A percentile compares a stretch with the other conserved stretches of the same genome.
phyloP scores from a whole-genome alignment of 768 basidiomycete species.

The Terana coerulea region DNA sequence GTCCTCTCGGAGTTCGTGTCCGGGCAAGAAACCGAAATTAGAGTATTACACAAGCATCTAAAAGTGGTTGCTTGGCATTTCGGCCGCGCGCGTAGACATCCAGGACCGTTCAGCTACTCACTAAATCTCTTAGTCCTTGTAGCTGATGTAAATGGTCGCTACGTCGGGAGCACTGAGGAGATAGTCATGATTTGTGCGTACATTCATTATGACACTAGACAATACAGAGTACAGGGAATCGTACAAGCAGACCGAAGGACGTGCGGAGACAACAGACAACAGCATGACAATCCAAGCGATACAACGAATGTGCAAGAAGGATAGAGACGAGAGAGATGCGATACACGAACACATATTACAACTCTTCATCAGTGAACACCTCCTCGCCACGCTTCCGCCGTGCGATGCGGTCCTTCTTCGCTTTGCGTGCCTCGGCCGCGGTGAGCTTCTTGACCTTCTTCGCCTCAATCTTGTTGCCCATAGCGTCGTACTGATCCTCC shows the following conservation, averaged over 20 bases:
- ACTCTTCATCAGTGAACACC: slow-evolving; percentile 54
- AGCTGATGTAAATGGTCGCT: no score
- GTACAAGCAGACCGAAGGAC: slow-evolving; percentile 12
- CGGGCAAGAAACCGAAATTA: no score
- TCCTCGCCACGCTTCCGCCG: slow-evolving; percentile 87
- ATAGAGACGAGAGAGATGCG: slow-evolving; percentile 4
- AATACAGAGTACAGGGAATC: slow-evolving; percentile 5
- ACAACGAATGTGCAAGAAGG: slow-evolving; percentile 7
- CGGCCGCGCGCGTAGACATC: no score
- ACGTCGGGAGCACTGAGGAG: no score
- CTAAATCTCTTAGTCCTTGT: no score
- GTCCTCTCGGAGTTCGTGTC: no score
- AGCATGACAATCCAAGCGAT: slow-evolving; percentile 14
- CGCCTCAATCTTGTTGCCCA: slow-evolving; percentile 93
- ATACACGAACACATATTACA: slow-evolving; percentile 26
- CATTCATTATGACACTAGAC: slow-evolving; percentile 2
- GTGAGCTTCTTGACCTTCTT: slow-evolving; percentile 88
- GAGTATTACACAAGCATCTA: no score
- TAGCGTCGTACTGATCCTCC: slow-evolving; percentile 89
- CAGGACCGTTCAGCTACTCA: no score
- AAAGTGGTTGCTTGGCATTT: no score
- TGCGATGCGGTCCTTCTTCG: slow-evolving; percentile 96
- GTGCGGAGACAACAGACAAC: slow-evolving; percentile 22
- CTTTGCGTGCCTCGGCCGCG: slow-evolving; percentile 79
- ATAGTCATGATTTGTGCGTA: no score